phyloP scores from a whole-genome alignment of 2,329 filamentous ascomycete genomes.

The Colletotrichum lentis region DNA sequence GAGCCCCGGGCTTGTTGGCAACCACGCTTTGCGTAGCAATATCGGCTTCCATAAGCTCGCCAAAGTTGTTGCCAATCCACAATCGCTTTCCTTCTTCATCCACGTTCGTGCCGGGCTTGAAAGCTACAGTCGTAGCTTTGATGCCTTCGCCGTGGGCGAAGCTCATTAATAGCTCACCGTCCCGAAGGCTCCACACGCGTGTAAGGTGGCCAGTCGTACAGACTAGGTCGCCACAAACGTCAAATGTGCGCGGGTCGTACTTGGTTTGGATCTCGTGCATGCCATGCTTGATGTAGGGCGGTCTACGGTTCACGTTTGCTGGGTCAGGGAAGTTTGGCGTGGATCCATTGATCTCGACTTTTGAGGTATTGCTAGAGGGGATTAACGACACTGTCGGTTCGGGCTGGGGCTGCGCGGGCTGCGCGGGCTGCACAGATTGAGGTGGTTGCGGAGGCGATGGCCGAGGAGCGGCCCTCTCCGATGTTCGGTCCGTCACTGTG shows the following conservation, averaged over 20 bases:
- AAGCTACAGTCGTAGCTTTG: conserved; percentile 81
- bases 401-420: conserved; percentile 41
- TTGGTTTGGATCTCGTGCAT: conserved; percentile 81
- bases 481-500: conserved; percentile 54
- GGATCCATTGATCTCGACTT: conserved; percentile 56
- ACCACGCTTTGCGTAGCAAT: conserved; percentile 76
- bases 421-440: conserved; percentile 14
- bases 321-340: conserved; percentile 74
- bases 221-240: conserved; percentile 85
- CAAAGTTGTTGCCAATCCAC: conserved; percentile 90
- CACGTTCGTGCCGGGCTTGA: conserved; percentile 81
- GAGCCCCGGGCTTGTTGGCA: conserved; percentile 73
- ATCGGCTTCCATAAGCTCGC: conserved; percentile 90
- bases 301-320: conserved; percentile 82
- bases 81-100: conserved; percentile 82
- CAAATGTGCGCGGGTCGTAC: conserved; percentile 86
- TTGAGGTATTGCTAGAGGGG: conserved; percentile 45
- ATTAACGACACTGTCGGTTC: conserved; percentile 52
- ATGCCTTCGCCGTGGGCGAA: conserved; percentile 84
- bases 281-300: conserved; percentile 76
- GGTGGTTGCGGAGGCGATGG: conserved; percentile 32
- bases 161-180: conserved; percentile 83
- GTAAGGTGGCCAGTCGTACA: conserved; percentile 89
- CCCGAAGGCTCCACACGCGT: conserved; percentile 84
- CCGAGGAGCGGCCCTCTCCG: conserved; percentile 50